These are phyloP conservation scores for Sporothrix variecibatus DNA, from an alignment of 2,329 filamentous ascomycete genomes.

Conservation along the genomic window DNA sequence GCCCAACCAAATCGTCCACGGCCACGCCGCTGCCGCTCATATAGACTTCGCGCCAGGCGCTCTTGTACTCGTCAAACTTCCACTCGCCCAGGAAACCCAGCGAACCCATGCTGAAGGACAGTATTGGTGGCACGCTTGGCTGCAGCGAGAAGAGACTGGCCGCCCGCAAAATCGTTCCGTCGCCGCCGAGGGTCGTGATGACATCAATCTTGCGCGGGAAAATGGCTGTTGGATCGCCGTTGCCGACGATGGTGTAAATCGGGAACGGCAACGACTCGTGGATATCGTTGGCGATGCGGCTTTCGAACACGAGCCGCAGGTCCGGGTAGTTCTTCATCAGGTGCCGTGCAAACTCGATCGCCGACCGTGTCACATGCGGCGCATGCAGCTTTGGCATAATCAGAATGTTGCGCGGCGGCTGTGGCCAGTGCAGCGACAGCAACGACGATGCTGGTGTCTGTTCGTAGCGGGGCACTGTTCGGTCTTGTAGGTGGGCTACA, in stretches of 20 bases:
- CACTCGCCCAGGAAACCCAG: conserved; percentile 94
- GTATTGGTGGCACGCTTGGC: conserved; percentile 79
- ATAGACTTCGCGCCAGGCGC: conserved; percentile 89
- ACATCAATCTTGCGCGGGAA: conserved; percentile 84
- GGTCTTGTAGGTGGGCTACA: conserved; percentile 52
- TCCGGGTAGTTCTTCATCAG: conserved; percentile 77
- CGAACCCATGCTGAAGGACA: conserved; percentile 96
- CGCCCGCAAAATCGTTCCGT: conserved; percentile 86
- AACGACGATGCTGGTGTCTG: conserved; percentile 58
- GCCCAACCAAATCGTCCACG: conserved; percentile 47
- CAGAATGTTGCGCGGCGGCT: conserved; percentile 58
- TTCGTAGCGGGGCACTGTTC: conserved; percentile 65
- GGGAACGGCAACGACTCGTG: conserved; percentile 73
- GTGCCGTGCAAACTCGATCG: conserved; percentile 65
- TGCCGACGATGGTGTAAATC: conserved; percentile 61
- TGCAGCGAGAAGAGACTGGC: conserved; percentile 84
- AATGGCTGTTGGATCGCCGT: conserved; percentile 45
- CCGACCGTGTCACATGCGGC: conserved; percentile 54
- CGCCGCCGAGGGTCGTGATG: conserved; percentile 86
- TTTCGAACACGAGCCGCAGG: conserved; percentile 82
- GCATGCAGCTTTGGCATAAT: conserved; percentile 62
- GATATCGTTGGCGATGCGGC: conserved; percentile 68
- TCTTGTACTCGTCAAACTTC: conserved; percentile 91
- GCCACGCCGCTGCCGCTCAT: conserved; percentile 67
- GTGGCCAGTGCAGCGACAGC: conserved; percentile 56